Evolutionary conservation across 805 yeast species (phyloP).

Genomic region (Saccharomycopsis microspora): DNA sequence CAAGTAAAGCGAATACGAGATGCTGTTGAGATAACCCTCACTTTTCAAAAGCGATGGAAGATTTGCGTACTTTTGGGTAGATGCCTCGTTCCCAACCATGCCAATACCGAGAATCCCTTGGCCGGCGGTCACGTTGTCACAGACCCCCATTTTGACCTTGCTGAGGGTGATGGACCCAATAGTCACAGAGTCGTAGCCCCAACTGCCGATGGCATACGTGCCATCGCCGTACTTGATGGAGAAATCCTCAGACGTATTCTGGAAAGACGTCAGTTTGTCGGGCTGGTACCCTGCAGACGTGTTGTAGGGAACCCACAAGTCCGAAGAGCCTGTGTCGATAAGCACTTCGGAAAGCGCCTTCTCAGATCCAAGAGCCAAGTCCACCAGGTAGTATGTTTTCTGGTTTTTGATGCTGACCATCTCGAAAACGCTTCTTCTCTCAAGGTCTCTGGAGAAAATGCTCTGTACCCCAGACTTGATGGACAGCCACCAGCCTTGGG

Average conservation of each 20-base stretch:
- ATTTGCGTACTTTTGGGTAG: conserved; percentile 5
- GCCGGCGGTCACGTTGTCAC: conserved; percentile 21
- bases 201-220: conserved; percentile 13
- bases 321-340: conserved; percentile 25
- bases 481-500: not conserved
- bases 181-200: conserved; percentile 9
- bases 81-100: conserved; percentile 5
- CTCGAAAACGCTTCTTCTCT: not conserved
- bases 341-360: conserved; percentile 14
- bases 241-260: not conserved
- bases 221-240: conserved; percentile 10
- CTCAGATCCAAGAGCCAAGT: conserved; percentile 6
- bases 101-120: conserved; percentile 12
- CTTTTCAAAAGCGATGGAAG: conserved; percentile 5
- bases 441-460: not conserved
- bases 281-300: not conserved
- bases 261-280: not conserved
- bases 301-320: conserved; percentile 21
- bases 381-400: conserved; percentile 6
- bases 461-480: not conserved
- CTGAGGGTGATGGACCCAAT: conserved; percentile 3
- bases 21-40: conserved; percentile 2
- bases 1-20: conserved; percentile 10
- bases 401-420: conserved; percentile 7
- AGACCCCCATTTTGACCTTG: conserved; percentile 5